Evolutionary conservation across 352 stramenopile genomes (phyloP).

Genomic region (Globisporangium yorkense): DNA sequence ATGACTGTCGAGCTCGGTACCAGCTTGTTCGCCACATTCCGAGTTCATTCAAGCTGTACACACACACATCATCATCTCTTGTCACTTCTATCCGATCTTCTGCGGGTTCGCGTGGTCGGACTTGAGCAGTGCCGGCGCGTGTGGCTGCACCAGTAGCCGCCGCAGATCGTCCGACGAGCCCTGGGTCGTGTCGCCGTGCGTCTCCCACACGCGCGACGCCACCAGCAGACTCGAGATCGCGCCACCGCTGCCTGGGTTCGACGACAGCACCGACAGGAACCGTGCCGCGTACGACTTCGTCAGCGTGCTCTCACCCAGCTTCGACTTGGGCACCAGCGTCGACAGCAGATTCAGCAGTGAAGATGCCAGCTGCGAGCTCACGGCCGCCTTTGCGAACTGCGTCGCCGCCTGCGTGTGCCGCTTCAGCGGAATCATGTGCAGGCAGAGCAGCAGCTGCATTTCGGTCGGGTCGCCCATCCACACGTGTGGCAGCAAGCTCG

Average conservation of each 20-base stretch:
- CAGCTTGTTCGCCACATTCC: not conserved
- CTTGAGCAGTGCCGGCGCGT: constrained; percentile 73
- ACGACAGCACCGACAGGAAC: constrained; percentile 78
- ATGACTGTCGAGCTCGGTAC: not conserved
- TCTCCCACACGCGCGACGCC: constrained; percentile 78
- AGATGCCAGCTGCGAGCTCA: constrained; percentile 73
- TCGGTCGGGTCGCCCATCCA: constrained; percentile 76
- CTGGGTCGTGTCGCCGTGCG: constrained; percentile 74
- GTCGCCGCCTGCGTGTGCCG: constrained; percentile 81
- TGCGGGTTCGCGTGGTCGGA: constrained; percentile 80
- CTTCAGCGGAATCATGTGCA: constrained; percentile 88
- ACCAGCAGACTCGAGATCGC: constrained; percentile 78
- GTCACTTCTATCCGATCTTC: constrained; percentile 51
- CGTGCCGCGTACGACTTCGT: constrained; percentile 81
- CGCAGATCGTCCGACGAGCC: constrained; percentile 76
- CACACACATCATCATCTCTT: not conserved
- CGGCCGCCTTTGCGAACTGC: constrained; percentile 73
- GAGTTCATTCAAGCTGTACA: not conserved
- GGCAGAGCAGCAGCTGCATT: constrained; percentile 76
- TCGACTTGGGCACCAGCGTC: constrained; percentile 74
- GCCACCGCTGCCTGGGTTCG: constrained; percentile 77
- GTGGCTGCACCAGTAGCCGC: constrained; percentile 60
- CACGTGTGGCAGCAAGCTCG: constrained; percentile 64
- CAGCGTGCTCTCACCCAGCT: constrained; percentile 66
- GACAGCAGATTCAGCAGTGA: constrained; percentile 80